Conservation (phyloP, 2,329 filamentous ascomycete genomes). For the Xylaria arbuscula region DNA sequence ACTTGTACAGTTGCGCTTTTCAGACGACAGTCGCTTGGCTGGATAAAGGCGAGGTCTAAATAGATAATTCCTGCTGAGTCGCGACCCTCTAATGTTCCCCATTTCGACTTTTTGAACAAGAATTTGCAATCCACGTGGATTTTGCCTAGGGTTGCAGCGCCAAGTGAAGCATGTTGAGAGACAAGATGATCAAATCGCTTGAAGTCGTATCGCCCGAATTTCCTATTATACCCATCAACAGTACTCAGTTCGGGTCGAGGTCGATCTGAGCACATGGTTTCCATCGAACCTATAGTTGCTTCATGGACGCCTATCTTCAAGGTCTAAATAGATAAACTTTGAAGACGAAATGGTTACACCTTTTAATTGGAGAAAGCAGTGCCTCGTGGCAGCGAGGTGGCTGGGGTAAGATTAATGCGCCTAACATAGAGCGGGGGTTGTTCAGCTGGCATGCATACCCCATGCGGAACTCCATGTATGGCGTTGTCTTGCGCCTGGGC, state of each 20-base stretch:
- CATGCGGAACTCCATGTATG: conserved; percentile 25
- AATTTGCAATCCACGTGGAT: conserved; percentile 47
- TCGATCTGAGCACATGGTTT: conserved; percentile 25
- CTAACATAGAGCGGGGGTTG: conserved; percentile 21
- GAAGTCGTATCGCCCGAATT: conserved; percentile 44
- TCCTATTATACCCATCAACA: conserved; percentile 34
- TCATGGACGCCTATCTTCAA: background rate
- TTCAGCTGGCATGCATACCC: conserved; percentile 32
- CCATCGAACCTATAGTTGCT: background rate
- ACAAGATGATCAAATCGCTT: conserved; percentile 42
- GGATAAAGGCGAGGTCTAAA: conserved; percentile 44
- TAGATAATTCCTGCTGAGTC: conserved; percentile 48
- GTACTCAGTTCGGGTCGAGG: conserved; percentile 36
- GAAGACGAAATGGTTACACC: background rate
- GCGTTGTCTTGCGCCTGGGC: background rate
- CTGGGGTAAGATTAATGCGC: background rate
- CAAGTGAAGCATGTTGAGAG: conserved; percentile 39
- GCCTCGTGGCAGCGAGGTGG: background rate
- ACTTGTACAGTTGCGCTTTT: conserved; percentile 43
- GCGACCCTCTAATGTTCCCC: conserved; percentile 42
- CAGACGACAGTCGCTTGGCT: conserved; percentile 43
- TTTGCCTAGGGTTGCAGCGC: conserved; percentile 39
- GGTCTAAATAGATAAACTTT: too few species aligned
- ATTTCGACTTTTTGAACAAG: conserved; percentile 46
- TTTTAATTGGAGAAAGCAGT: background rate